These are phyloP conservation scores for Naganishia vaughanmartiniae DNA, from an alignment of 768 basidiomycete species.

Conservation along the genomic window DNA sequence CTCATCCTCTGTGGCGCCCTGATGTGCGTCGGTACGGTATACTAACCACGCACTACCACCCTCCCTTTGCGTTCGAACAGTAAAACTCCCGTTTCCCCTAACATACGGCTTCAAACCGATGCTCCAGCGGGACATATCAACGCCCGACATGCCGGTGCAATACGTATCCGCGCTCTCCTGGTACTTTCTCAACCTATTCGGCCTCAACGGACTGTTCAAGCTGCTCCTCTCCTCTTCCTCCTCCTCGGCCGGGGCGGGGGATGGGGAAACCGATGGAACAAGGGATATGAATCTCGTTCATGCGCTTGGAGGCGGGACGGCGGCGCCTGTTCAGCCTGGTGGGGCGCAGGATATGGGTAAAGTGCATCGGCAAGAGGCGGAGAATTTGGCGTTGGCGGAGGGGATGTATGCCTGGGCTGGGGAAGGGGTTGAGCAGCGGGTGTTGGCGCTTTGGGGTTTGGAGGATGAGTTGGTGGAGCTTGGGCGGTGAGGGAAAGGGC, in stretches of 20 bases:
- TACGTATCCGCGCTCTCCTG: slow-evolving; percentile 97
- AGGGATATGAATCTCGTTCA: slow-evolving; percentile 55
- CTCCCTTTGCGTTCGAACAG: slow-evolving; percentile 55
- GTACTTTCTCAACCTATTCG: slow-evolving; percentile 99
- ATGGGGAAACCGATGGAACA: slow-evolving; percentile 72
- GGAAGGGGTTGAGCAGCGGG: slow-evolving; percentile 71
- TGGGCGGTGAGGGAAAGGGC: not conserved
- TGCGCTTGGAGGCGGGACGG: slow-evolving; percentile 43
- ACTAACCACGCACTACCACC: not conserved
- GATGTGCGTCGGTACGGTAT: too few species aligned
- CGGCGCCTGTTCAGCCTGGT: slow-evolving; percentile 36
- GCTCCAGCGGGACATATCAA: slow-evolving; percentile 92
- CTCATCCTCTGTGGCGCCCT: too few species aligned
- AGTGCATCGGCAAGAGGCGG: slow-evolving; percentile 82
- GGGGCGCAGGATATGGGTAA: slow-evolving; percentile 83
- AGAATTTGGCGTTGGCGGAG: slow-evolving; percentile 88
- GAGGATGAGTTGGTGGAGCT: not conserved
- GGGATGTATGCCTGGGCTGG: slow-evolving; percentile 81
- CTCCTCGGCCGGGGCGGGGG: slow-evolving; percentile 55
- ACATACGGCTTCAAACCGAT: slow-evolving; percentile 97
- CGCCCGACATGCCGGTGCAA: slow-evolving; percentile 93
- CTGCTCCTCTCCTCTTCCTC: slow-evolving; percentile 71
- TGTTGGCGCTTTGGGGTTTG: slow-evolving; percentile 72
- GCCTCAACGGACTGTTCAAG: slow-evolving; percentile 90
- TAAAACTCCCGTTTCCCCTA: slow-evolving; percentile 93